Percentiles rank a stretch among this genome's conserved stretches.
Evolutionary conservation across 2,329 filamentous ascomycete species (phyloP).

Genomic region (Botryotinia convoluta): DNA sequence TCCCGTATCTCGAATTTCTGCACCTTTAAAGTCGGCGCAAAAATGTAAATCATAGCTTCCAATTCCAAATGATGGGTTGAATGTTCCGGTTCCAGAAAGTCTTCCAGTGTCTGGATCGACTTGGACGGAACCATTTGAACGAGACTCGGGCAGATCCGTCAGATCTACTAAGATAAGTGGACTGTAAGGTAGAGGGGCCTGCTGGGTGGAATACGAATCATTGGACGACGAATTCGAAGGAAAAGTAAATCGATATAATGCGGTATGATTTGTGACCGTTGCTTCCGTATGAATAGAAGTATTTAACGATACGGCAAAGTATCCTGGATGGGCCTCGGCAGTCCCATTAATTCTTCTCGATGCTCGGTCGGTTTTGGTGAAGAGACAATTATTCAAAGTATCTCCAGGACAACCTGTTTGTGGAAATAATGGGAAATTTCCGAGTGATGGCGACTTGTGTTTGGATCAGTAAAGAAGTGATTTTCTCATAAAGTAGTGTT

Average conservation of each 20-base stretch:
- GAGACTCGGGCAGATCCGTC: constrained; percentile 59
- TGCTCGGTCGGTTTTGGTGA: constrained; percentile 50
- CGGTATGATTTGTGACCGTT: constrained; percentile 63
- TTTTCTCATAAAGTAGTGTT: too few species aligned
- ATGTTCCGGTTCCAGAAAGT: constrained; percentile 60
- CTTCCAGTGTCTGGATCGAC: constrained; percentile 57
- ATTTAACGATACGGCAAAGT: constrained; percentile 60
- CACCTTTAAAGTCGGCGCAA: constrained; percentile 65
- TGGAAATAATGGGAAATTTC: constrained; percentile 71
- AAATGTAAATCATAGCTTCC: constrained; percentile 61
- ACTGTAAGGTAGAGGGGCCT: constrained; percentile 38
- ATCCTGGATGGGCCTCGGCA: constrained; percentile 59
- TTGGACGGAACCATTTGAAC: constrained; percentile 54
- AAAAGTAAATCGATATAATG: constrained; percentile 66
- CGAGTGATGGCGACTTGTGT: constrained; percentile 54
- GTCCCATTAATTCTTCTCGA: constrained; percentile 44
- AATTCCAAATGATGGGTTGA: constrained; percentile 62
- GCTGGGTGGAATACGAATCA: background rate
- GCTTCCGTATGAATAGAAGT: constrained; percentile 62
- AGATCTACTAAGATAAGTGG: constrained; percentile 66
- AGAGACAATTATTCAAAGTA: constrained; percentile 60
- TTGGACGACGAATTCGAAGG: constrained; percentile 40
- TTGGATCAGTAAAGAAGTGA: background rate
- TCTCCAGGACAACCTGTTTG: constrained; percentile 60
- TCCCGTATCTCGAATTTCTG: constrained; percentile 56